phyloP scores from a whole-genome alignment of 192 early-diverging fungal genomes.

The Irineochytrium annulatum region DNA sequence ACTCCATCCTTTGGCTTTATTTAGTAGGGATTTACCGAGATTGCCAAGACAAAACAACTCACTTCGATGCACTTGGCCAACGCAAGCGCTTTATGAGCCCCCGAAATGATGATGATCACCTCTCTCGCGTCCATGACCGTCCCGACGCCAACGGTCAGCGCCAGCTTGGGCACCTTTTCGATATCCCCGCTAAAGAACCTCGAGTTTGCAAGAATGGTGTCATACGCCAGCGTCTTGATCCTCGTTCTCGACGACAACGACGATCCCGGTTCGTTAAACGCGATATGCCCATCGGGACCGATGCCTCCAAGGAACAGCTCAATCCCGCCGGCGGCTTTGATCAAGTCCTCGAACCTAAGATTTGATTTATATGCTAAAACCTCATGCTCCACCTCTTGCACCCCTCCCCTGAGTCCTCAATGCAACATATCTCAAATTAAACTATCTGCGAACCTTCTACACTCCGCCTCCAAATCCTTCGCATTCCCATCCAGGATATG shows the following conservation, averaged over 20 bases:
- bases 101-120: constrained; percentile 80
- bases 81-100: constrained; percentile 78
- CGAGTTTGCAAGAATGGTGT: constrained; percentile 82
- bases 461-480: constrained; percentile 74
- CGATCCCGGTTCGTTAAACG: constrained; percentile 87
- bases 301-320: constrained; percentile 88
- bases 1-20: constrained; percentile 69
- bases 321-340: constrained; percentile 73
- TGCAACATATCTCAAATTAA: too few species aligned
- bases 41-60: constrained; percentile 14
- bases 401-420: too few species aligned
- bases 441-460: too few species aligned
- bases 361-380: too few species aligned
- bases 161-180: constrained; percentile 78
- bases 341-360: constrained; percentile 74
- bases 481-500: constrained; percentile 85
- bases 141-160: constrained; percentile 82
- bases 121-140: constrained; percentile 86
- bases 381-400: too few species aligned
- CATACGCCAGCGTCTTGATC: constrained; percentile 84
- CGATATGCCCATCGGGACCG: constrained; percentile 88
- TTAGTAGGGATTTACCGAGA: too few species aligned
- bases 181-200: constrained; percentile 83
- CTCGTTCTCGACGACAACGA: constrained; percentile 76
- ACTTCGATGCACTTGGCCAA: constrained; percentile 80